Evolutionary conservation across 2,329 filamentous ascomycete genomes (phyloP), one percentile per base, ranked within the genome.

Genomic region (Mycogone perniciosa): DNA sequence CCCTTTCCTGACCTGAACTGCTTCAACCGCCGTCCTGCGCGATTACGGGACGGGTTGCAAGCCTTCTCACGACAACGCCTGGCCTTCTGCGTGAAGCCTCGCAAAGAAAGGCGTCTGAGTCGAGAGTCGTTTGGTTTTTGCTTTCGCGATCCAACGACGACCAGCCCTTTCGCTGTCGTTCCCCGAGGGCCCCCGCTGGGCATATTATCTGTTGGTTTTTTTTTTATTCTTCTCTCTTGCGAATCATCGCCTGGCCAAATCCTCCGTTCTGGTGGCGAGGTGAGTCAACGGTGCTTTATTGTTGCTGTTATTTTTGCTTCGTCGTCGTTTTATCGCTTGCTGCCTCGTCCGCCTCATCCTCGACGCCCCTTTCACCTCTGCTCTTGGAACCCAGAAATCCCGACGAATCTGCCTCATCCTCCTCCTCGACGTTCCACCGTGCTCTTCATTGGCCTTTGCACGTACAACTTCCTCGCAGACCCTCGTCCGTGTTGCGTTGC

Each of bases 401-500:
- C 46, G 35, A 38, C 41, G 31, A 46, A 37, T 39, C 42, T 50
- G 48, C 43, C 48, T 51, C 48, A 43, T 51, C 41, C 46, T 30
- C 30, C 26, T 26, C 31, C 31, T 44, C 34, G 41, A 43, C 41
- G 39, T 13, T 30, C 13, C 30, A 35, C 43, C 40, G 37, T 37
- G 38, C 9, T 43, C 11, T 42, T 45, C 31, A 45, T 33, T 45
- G 43, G 43, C 46, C 31, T 27, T 41, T 53, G 2, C 46, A 42
- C 46, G 51, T 53, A 46, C 51, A 42, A 53, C 51, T 50, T 31
- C 51, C 37, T 46, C 41, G 41, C 42, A 46, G 42, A n/a, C 42
- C 27, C 34, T 37, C 40, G 41, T 44, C 37, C 41, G 51, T 53
- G 51, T 46, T 46, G 44, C 51, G 51, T 53, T 53, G 51, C 51